phyloP scores from a whole-genome alignment of 1,284 basidiomycete species.

The Melampsora americana region DNA sequence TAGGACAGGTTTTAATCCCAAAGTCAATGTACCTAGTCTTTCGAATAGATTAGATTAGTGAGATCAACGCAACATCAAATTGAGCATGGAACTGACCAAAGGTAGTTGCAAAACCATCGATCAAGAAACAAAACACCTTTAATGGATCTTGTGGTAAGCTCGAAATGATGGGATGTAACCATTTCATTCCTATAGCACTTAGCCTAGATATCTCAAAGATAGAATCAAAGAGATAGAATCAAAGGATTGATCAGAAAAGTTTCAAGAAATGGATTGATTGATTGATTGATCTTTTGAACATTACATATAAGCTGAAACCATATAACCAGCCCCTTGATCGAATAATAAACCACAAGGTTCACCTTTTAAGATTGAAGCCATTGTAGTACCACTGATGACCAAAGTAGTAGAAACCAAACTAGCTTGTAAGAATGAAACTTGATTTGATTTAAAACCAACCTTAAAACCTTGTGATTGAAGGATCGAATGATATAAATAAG shows the following conservation, averaged over 20 bases:
- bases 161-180: slow-evolving; percentile 29
- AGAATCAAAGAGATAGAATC: too few species aligned
- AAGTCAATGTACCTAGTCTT: slow-evolving; percentile 26
- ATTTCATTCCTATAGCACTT: slow-evolving; percentile 26
- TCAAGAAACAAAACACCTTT: slow-evolving; percentile 22
- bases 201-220: too few species aligned
- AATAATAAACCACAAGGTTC: slow-evolving; percentile 14
- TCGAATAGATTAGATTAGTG: not conserved
- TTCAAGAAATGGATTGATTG: too few species aligned
- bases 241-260: too few species aligned
- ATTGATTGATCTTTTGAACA: too few species aligned
- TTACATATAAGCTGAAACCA: slow-evolving; percentile 37
- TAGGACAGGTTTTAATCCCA: slow-evolving; percentile 29
- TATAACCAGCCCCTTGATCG: slow-evolving; percentile 10
- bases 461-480: slow-evolving; percentile 25
- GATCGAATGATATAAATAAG: slow-evolving; percentile 30
- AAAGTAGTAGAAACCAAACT: slow-evolving; percentile 31
- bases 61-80: not conserved
- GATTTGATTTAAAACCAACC: not conserved
- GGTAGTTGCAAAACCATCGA: slow-evolving; percentile 40
- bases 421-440: slow-evolving; percentile 32
- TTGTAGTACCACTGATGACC: slow-evolving; percentile 35
- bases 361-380: slow-evolving; percentile 38
- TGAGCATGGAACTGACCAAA: slow-evolving; percentile 18
- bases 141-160: slow-evolving; percentile 24